Evolutionary conservation across 2,329 filamentous ascomycete genomes (phyloP), one percentile per base, ranked within the genome.

Genomic region (Penicillium palitans): DNA sequence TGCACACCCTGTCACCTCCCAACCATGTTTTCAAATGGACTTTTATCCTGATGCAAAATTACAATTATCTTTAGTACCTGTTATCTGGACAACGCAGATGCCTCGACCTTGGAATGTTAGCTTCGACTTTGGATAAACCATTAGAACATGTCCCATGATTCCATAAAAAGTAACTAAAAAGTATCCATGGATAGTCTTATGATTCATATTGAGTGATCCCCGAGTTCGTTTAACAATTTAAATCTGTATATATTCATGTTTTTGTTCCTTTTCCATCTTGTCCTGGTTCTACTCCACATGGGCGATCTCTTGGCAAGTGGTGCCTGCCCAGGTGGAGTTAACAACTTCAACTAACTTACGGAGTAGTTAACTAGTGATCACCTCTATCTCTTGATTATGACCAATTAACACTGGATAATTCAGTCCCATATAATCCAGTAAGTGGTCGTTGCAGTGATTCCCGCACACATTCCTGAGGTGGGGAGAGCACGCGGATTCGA

Each of bases 381-480:
- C 19, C 15, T 31, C 8, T 2, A 53, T 24, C 41, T 39, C 33
- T 1, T 10, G 21, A 7, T 17, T 48, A 25, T 24, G 3, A 12
- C 9, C 24, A 48, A 24, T 29, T 15, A 31, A 6, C 19, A 8
- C 19, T 27, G 13, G 13, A 27, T 9, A 25, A 12, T 9, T 19
- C 2, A 8, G 2, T 17, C 15, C 13, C 13, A 4, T 33, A 5
- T 17, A 33, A 50, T 27, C 2, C 24, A 37, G 35, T 52, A 44
- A 21, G 46, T 54, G 6, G 12, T 25, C 24, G 54, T 52, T 46
- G 41, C 40, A 17, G 21, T 62, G 55, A 48, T 59, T 63, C 47
- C 61, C 55, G 39, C 13, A 35, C 39, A 55, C 65, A 67, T 67
- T 67, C 64, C 41, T 54, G 8, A 33, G 41, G 63, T 63, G 57